These are phyloP conservation scores for Catunica adiposa DNA, from an alignment of 2,329 filamentous ascomycete species.

Conservation along the genomic window DNA sequence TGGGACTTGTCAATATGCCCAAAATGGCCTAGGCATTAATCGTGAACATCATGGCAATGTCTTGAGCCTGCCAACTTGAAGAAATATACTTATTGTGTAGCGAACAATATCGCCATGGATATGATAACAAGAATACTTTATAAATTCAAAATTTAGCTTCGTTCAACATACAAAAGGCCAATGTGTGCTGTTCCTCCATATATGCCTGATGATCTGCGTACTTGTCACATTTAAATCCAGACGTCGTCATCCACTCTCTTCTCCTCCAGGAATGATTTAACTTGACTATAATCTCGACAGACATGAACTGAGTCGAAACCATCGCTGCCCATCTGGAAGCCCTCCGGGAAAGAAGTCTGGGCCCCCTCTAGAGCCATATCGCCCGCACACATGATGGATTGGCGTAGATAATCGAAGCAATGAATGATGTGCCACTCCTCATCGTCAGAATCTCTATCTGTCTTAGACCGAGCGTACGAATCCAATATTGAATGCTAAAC, in stretches of 20 bases:
- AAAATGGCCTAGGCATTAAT: too few relatives aligned
- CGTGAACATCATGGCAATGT: too few relatives aligned
- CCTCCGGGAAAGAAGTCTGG: conserved; percentile 25
- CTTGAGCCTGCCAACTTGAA: too few relatives aligned
- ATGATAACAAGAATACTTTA: neutral
- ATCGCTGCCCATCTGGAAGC: conserved; percentile 23
- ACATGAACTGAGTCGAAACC: conserved; percentile 29
- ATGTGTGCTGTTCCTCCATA: neutral
- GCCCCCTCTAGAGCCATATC: conserved; percentile 30
- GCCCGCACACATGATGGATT: conserved; percentile 30
- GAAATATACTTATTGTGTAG: too few relatives aligned
- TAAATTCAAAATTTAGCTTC: neutral
- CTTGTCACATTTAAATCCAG: conserved; percentile 21
- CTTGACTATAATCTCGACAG: conserved; percentile 24
- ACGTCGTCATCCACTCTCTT: conserved; percentile 22
- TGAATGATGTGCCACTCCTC: conserved; percentile 27
- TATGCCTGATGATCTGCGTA: neutral
- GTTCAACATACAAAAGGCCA: neutral
- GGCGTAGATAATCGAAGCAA: conserved; percentile 32
- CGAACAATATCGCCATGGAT: neutral
- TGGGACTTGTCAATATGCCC: too few relatives aligned
- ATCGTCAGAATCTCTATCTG: conserved; percentile 12
- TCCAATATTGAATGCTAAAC: conserved; percentile 22
- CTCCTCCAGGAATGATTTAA: conserved; percentile 22
- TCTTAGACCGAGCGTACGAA: conserved; percentile 18